Base-by-base conservation (phyloP, 2,329 filamentous ascomycete species). In the Diatrype stigma region DNA sequence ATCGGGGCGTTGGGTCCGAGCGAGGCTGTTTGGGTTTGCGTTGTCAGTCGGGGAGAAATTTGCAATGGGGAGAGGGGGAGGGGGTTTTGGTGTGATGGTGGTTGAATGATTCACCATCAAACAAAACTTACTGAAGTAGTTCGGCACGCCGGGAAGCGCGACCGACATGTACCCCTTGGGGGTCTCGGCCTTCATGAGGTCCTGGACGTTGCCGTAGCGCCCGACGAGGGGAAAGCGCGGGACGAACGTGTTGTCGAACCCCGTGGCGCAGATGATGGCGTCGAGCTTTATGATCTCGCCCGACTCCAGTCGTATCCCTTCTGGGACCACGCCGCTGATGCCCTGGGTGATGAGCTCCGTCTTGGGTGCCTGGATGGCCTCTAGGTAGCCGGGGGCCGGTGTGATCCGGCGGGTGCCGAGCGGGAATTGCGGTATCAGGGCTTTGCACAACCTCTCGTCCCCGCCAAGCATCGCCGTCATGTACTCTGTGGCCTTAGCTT, bases 221-320 rank as follows among this genome's bases (percentile, higher is more conserved):
- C 76, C 77, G 6, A 76, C 62, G 17, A 81, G 63, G 1, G 77
- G 77, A 53, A 79, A 81, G 1, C 74, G 70, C 3, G 79, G 78
- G 7, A 70, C 62, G 60, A 80, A 81, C 1, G 75, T 78, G 5
- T 74, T 74, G 56, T 82, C 73, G 58, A 81, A 82, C 1, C 79
- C 79, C 0, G 79, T 82, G n/a, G 79, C 80, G 52, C 78, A 81
- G 45, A 84, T 70, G 21, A 85, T 74, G 12, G 73, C 72, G 58
- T 85, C 82, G 14, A 80, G 73, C 32, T 76, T 69, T 47, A 79
- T 62, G n/a, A 76, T 63, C 34, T 72, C 60, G n/a, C 76, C 79
- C 3, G 72, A 73, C 1, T 67, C 68, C 30, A 81, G 67, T 60
- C 75, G 64, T 46, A 82, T 64, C 14, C 80, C 74, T n/a, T 72